These are phyloP conservation scores for Tremella mesenterica DNA, from an alignment of 768 basidiomycete genomes.

Conservation along the genomic window DNA sequence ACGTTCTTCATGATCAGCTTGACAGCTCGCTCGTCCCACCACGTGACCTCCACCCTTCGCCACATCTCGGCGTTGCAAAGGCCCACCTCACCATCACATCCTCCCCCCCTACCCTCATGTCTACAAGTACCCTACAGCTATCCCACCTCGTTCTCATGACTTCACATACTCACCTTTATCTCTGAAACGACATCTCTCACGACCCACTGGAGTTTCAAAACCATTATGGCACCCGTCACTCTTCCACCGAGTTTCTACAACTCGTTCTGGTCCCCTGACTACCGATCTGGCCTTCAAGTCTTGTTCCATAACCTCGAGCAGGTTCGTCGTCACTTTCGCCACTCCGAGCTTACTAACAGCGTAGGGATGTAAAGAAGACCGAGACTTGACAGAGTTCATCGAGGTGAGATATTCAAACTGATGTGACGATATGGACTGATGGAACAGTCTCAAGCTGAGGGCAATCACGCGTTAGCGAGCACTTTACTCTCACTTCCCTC, in stretches of 20 bases:
- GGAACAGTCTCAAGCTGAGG: conserved; percentile 61
- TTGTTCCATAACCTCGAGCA: conserved; percentile 69
- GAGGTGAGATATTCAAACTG: conserved; percentile 50
- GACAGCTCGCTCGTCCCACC: too few relatives aligned
- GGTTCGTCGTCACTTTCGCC: conserved; percentile 44
- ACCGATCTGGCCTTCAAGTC: conserved; percentile 69
- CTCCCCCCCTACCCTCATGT: too few relatives aligned
- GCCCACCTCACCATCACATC: too few relatives aligned
- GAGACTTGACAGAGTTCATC: conserved; percentile 73
- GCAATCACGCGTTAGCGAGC: conserved; percentile 57
- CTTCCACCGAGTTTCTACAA: conserved; percentile 82
- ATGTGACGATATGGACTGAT: neutral
- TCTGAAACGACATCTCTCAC: too few relatives aligned
- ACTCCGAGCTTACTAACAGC: conserved; percentile 6
- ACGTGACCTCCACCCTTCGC: too few relatives aligned
- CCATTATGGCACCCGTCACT: conserved; percentile 76
- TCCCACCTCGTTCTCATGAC: too few relatives aligned
- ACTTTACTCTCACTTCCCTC: conserved; percentile 51
- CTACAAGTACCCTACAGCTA: too few relatives aligned
- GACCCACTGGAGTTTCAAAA: too few relatives aligned
- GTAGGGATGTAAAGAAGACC: conserved; percentile 73
- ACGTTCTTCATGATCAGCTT: too few relatives aligned
- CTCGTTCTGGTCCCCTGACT: conserved; percentile 93
- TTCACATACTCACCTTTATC: too few relatives aligned
- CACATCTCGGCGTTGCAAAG: too few relatives aligned